Conservation (phyloP, 2,329 filamentous ascomycete species). For the Nemania sp. region DNA sequence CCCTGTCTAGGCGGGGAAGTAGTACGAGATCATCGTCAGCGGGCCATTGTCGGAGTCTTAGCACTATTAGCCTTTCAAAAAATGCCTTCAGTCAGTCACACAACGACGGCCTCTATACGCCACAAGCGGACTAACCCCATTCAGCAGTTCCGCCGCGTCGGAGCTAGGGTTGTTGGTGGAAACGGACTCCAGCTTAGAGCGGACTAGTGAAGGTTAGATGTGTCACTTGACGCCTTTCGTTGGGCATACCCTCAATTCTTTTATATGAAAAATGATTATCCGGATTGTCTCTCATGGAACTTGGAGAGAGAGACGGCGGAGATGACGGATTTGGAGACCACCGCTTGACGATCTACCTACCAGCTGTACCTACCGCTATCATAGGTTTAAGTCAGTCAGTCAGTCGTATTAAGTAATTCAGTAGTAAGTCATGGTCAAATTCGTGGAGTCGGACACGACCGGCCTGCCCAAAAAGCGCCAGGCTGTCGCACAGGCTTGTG, state of each 20-base stretch:
- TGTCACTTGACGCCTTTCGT: not conserved
- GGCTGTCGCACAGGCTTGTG: slow-evolving; percentile 69
- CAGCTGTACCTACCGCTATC: not conserved
- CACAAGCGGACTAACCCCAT: slow-evolving; percentile 30
- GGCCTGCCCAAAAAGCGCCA: slow-evolving; percentile 71
- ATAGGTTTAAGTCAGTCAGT: not conserved
- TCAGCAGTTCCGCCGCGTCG: slow-evolving; percentile 6
- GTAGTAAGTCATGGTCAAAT: slow-evolving; percentile 61
- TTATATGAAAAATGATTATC: slow-evolving; percentile 5
- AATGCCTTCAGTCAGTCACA: not conserved
- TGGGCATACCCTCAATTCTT: not conserved
- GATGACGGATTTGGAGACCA: slow-evolving; percentile 31
- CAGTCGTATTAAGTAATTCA: too few species aligned
- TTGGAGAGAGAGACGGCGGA: slow-evolving; percentile 27
- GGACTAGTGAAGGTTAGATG: not conserved
- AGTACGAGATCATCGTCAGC: slow-evolving; percentile 6
- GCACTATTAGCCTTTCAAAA: not conserved
- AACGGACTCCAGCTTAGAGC: not conserved
- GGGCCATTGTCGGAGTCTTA: slow-evolving; percentile 12
- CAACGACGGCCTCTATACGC: not conserved
- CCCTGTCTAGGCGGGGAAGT: not conserved
- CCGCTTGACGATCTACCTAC: slow-evolving; percentile 17
- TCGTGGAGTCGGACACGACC: slow-evolving; percentile 66
- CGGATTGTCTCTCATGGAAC: not conserved
- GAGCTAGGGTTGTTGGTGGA: slow-evolving; percentile 8